phyloP scores from a whole-genome alignment of 1,284 basidiomycete genomes.

The Amylostereum chailletii region DNA sequence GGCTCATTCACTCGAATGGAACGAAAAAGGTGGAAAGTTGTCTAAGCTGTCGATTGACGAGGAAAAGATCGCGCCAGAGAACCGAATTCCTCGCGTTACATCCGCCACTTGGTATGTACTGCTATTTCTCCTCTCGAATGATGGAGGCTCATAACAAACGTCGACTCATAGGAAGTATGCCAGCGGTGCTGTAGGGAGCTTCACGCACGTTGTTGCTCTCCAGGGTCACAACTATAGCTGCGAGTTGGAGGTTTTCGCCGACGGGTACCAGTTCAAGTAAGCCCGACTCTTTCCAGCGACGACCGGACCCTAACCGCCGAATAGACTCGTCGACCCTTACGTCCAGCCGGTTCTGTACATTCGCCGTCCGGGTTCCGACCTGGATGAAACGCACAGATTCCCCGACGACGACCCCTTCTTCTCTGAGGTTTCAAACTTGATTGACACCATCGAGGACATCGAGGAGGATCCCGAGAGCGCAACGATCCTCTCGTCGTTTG shows the following conservation, averaged over 20 bases:
- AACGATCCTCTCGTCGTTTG: slow-evolving; percentile 66
- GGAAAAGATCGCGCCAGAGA: slow-evolving; percentile 64
- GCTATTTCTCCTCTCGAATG: background rate
- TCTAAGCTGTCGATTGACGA: slow-evolving; percentile 80
- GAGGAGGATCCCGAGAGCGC: slow-evolving; percentile 63
- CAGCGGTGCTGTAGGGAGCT: slow-evolving; percentile 83
- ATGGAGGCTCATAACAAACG: background rate
- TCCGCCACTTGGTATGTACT: slow-evolving; percentile 60
- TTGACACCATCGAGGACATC: slow-evolving; percentile 77
- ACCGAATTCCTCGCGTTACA: slow-evolving; percentile 76
- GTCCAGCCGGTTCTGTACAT: slow-evolving; percentile 79
- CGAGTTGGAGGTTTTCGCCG: slow-evolving; percentile 87
- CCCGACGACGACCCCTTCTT: slow-evolving; percentile 89
- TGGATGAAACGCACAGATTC: slow-evolving; percentile 70
- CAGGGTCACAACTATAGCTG: slow-evolving; percentile 90
- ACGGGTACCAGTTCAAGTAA: slow-evolving; percentile 78
- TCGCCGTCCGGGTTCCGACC: slow-evolving; percentile 79
- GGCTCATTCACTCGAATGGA: slow-evolving; percentile 86
- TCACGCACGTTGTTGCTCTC: slow-evolving; percentile 82
- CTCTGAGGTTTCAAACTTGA: slow-evolving; percentile 79
- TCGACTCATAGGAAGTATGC: slow-evolving; percentile 71
- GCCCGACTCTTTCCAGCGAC: slow-evolving; percentile 2
- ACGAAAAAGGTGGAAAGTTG: slow-evolving; percentile 84
- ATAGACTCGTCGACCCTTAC: slow-evolving; percentile 81
- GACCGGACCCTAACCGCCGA: background rate